Evolutionary conservation across 208 protist species (phyloP).

Genomic region (Vickermania spadyakhi): DNA sequence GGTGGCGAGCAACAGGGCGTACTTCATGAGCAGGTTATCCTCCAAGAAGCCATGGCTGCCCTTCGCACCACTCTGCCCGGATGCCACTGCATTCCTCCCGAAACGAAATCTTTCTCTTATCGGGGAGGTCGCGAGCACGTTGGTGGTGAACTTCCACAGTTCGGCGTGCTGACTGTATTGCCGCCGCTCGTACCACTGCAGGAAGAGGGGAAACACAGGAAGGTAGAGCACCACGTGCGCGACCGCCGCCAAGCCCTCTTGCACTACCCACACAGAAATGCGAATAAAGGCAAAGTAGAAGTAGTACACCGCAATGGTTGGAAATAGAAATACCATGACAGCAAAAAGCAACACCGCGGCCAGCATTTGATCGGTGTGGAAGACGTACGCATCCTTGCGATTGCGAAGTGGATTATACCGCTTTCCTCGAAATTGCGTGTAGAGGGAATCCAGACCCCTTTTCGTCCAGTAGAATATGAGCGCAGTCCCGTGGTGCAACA

Average conservation of each 20-base stretch:
- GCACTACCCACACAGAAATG: conserved; percentile 30
- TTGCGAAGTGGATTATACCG: conserved; percentile 91
- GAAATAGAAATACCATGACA: conserved; percentile 83
- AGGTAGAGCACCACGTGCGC: conserved; percentile 56
- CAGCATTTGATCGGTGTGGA: conserved; percentile 87
- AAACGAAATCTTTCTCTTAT: no score
- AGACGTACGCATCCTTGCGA: conserved; percentile 83
- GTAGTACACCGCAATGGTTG: conserved; percentile 90
- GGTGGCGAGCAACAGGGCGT: no score
- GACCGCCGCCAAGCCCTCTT: conserved; percentile 40
- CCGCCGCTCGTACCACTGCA: conserved; percentile 23
- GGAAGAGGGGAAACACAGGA: conserved; percentile 43
- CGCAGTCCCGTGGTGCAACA: conserved; percentile 64
- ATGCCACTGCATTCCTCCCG: no score
- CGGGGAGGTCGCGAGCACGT: no score
- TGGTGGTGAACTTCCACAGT: conserved; percentile 27
- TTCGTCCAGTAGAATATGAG: conserved; percentile 56
- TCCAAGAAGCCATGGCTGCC: no score
- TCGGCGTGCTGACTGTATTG: conserved; percentile 21
- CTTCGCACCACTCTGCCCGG: no score
- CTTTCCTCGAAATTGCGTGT: conserved; percentile 80
- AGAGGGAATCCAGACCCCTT: conserved; percentile 51
- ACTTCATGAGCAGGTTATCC: no score
- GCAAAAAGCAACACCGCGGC: conserved; percentile 87
- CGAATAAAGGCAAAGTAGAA: conserved; percentile 82